Base-by-base conservation (phyloP, 2,329 filamentous ascomycete species). In the Basipetospora chlamydospora region DNA sequence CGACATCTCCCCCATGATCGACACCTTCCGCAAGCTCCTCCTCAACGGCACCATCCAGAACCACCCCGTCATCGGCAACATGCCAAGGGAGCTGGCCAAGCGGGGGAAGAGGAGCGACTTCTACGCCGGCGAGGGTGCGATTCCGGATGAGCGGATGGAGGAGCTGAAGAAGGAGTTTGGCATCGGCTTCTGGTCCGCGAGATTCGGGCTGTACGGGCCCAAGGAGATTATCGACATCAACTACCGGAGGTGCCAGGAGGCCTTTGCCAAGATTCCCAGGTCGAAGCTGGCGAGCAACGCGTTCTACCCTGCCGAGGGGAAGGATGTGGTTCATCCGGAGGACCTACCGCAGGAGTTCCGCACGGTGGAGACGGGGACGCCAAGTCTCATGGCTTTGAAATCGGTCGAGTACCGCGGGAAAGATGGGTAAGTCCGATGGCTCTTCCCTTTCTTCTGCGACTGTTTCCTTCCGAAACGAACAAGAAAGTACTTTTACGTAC, bases 151-250 rank as follows among this genome's bases (percentile, higher is more conserved):
- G 1, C 59, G 60, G 26, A 41, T 64, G 3, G 58, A 64, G 25
- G 47, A 39, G 1, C 60, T 65, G 5, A 56, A 56, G 2, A 47
- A 51, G 35, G 55, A 60, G 39, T 53, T 62, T 5, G 51, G 55
- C 22, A 48, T 64, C n/a, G 59, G 58, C 4, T 49, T 57, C 0
- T 66, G 62, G 62, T 60, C 61, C 41, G 62, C 65, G 41, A 63
- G 65, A 37, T 59, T 61, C n/a, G 60, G 59, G 4, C 45, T 58
- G 2, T 56, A 59, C 37, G 53, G 55, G 6, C 54, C 54, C 0
- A 44, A 48, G 18, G 43, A 43, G 0, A 43, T 57, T 3, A 48
- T 56, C 5, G 49, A 55, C 12, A 47, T 49, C 6, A 45, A 56
- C 2, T 53, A 52, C 34, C 37, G 43, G 2, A 47, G 51, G 20